Conservation (phyloP, 1,139 yeast genomes). For the Magnusiomyces suaveolens region DNA sequence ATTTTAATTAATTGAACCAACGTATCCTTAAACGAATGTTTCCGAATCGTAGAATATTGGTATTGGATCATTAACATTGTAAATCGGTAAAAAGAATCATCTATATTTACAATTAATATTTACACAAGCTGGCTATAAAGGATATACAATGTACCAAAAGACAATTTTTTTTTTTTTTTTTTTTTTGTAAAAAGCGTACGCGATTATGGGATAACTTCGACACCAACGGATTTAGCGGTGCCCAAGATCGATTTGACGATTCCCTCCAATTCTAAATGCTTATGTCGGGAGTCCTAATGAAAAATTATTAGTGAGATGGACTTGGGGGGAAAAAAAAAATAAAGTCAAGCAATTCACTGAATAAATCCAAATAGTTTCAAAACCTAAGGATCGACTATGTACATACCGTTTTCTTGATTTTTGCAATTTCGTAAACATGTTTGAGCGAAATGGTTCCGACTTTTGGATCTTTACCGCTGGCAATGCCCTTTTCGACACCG, state of each 20-base stretch:
- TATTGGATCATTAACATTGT: neutral
- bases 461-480: constrained; percentile 43
- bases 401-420: constrained; percentile 61
- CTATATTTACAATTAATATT: neutral
- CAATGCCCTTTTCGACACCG: constrained; percentile 71
- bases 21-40: neutral
- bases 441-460: constrained; percentile 75
- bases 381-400: too few species aligned
- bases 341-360: neutral
- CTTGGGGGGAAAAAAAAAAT: too few species aligned
- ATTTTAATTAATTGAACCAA: neutral
- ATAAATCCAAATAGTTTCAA: neutral
- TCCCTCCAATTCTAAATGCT: constrained; percentile 57
- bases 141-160: neutral
- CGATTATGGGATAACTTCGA: constrained; percentile 58
- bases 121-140: neutral
- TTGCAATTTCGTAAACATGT: constrained; percentile 90
- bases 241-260: constrained; percentile 48
- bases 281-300: constrained; percentile 57
- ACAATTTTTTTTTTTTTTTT: too few species aligned
- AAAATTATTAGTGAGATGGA: neutral
- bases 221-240: constrained; percentile 42
- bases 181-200: neutral
- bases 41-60: neutral
- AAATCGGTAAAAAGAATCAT: too few species aligned